Evolutionary conservation across 2,329 filamentous ascomycete species (phyloP), one percentile per base, ranked within the genome.

Genomic region (Lizonia empirigonia): DNA sequence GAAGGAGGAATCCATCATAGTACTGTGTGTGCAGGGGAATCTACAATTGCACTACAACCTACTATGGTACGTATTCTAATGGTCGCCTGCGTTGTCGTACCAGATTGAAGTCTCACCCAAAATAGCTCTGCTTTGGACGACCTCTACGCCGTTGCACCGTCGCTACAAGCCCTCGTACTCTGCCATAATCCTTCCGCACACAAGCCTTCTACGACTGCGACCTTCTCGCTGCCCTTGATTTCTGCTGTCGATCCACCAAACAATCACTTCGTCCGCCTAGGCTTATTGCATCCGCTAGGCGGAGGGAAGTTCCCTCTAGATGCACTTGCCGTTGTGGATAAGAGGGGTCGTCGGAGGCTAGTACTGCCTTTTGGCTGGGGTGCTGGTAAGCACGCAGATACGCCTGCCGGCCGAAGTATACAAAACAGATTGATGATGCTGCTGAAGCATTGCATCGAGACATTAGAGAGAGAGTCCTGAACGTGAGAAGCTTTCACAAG

Each of bases 351-450:
- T 29, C 63, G 74, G 18, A 68, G 76, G 40, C 60, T 78, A 44
- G 68, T 77, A 10, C 55, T 78, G 38, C 76, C 76, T 1, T 74
- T 78, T 53, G 76, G 76, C 2, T 78, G 76, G 76, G 76, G 76
- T 12, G 73, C 71, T 20, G 73, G 73, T 5, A 65, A 65, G 32
- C 71, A 73, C 53, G 70, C 63, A 15, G 59, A 35, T 6, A 70
- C 65, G 7, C 61, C 60, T 16, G 69, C 64, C 2, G 71, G 71
- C 7, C 53, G 58, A 13, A 62, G 59, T 10, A 70, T 74, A 51
- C 65, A 68, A 44, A 50, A 55, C 19, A 49, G 53, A 16, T 50
- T 75, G 55, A 68, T 68, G 62, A 47, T 38, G 6, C 35, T 69
- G 33, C 51, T 73, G 29, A 64, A 39, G 42, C 55, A 41, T 5